phyloP scores from a whole-genome alignment of 225 moss, liverwort and hornwort species.

The Rhytidiadelphus loreus region DNA sequence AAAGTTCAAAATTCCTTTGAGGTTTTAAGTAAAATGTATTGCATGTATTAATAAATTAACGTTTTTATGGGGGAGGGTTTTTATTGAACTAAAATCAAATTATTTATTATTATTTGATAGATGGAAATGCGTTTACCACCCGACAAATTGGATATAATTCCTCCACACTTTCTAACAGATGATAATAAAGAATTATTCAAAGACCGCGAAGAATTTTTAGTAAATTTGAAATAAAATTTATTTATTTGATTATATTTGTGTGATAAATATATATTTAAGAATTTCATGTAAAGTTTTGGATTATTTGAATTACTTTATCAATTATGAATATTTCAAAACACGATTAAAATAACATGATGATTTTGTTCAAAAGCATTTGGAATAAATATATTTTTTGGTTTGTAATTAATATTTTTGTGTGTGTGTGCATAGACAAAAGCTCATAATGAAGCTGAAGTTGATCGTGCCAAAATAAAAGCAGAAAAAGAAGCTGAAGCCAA shows the following conservation, averaged over 20 bases:
- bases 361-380: background rate
- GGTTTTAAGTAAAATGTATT: no score
- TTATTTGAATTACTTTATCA: background rate
- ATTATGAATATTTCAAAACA: background rate
- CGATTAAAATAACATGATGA: no score
- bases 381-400: no score
- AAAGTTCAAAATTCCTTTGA: background rate
- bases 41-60: no score
- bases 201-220: conserved; percentile 51
- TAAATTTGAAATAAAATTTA: background rate
- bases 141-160: conserved; percentile 48
- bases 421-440: background rate
- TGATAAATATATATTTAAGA: no score
- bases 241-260: no score
- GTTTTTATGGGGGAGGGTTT: fast-evolving
- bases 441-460: conserved; percentile 6
- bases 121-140: conserved; percentile 38
- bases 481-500: conserved; percentile 13
- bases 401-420: no score
- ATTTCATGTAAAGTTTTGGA: background rate
- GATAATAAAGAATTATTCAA: conserved; percentile 50
- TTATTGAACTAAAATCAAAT: background rate
- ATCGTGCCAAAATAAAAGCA: background rate
- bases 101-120: conserved; percentile 5
- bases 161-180: conserved; percentile 65